Evolutionary conservation across 2,329 filamentous ascomycete genomes (phyloP).

Genomic region (Lecanoromycetidae sp.): DNA sequence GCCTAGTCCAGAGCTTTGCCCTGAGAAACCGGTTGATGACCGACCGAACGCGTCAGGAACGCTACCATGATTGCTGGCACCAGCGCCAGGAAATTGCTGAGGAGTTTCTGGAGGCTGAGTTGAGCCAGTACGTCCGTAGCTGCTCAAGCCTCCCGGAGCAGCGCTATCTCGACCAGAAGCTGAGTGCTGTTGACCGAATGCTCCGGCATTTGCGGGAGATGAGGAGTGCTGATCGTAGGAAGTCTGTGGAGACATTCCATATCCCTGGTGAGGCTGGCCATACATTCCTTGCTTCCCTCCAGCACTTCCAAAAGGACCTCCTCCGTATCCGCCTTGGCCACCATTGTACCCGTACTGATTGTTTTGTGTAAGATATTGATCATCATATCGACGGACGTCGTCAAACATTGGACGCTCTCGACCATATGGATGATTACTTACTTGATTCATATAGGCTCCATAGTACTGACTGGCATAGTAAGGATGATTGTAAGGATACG

Average conservation of each 20-base stretch:
- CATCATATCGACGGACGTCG: conserved; percentile 38
- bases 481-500: conserved; percentile 49
- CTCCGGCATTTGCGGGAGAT: conserved; percentile 48
- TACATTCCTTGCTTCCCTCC: conserved; percentile 50
- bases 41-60: conserved; percentile 50
- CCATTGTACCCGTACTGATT: conserved; percentile 44
- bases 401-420: conserved; percentile 39
- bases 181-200: conserved; percentile 31
- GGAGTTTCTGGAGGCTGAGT: conserved; percentile 44
- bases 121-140: conserved; percentile 49
- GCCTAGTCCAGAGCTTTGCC: conserved; percentile 36
- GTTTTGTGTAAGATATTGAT: conserved; percentile 30
- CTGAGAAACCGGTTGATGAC: conserved; percentile 44
- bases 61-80: conserved; percentile 38
- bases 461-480: conserved; percentile 53
- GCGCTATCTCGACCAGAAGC: conserved; percentile 35
- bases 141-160: conserved; percentile 40
- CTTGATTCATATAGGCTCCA: conserved; percentile 46
- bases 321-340: conserved; percentile 34
- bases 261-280: conserved; percentile 48
- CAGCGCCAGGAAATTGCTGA: conserved; percentile 30
- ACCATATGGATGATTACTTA: conserved; percentile 34
- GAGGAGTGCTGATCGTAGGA: conserved; percentile 51
- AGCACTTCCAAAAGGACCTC: conserved; percentile 29
- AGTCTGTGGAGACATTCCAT: conserved; percentile 40